Base-by-base conservation (phyloP, 2,329 filamentous ascomycete genomes). In the Aschersonia sp. region DNA sequence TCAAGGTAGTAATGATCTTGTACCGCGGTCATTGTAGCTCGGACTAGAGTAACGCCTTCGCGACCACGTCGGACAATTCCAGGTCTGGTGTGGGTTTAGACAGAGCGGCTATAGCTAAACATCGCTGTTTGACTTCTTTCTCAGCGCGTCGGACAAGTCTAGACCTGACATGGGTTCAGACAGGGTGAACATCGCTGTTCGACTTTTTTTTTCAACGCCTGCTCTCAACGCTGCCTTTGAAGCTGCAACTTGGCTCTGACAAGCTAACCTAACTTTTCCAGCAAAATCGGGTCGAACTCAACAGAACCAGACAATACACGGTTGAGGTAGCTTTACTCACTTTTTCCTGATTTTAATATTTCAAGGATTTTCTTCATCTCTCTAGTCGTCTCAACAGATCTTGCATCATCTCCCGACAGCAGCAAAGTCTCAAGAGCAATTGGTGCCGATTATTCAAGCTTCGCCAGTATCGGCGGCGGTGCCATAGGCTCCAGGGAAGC, bases 251-350 rank as follows among this genome's bases (percentile, higher is more conserved):
- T 87, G 59, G 87, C 87, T 66, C 80, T 84, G 60, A 92, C 79
- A 55, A 94, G 71, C 60, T 86, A 80, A 60, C 87, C 84, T 55
- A 88, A 89, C 65, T 95, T 95, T 59, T 86, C 83, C 63, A 94
- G 73, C 55, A 94, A 73, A 51, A 94, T 80, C 45, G 87, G 86
- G 62, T 94, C 79, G 66, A 92, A 84, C 63, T 83, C 81, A 50
- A 80, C 78, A 53, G 73, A 76, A 50, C 68, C 66, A 54, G 73
- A 65, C 57, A 67, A 71, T 51, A 66, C 66, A 41, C 40, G 22
- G 22, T 22, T 22, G 22, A 22, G 22, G 22, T 22, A 22, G 22
- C 22, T 22, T 22, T 22, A 3, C 2, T 22, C 3, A 22, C 22
- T 22, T 2, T 22, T 22, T 22, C 22, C 22, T 22, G 4, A 4